A percentile compares a stretch with the other conserved stretches of the same genome.
These are phyloP conservation scores for Dimocarpus longan DNA, from an alignment of 345 rosid species.

Conservation along the genomic window DNA sequence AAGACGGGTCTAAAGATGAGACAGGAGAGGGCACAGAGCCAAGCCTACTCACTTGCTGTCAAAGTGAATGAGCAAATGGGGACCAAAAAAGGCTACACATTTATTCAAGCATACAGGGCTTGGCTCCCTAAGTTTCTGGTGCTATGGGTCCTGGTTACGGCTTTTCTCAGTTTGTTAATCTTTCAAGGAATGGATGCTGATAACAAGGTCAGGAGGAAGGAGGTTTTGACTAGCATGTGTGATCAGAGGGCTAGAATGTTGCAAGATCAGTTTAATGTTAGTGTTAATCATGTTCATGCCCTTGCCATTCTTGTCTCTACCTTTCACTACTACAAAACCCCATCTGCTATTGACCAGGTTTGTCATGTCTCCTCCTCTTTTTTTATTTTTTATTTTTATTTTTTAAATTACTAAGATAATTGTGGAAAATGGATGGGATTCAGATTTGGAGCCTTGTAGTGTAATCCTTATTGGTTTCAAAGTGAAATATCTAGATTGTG, in stretches of 20 bases:
- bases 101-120: slow-evolving; percentile 64
- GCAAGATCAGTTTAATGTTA: slow-evolving; percentile 96
- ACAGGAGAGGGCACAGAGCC: slow-evolving; percentile 30
- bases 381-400: background rate
- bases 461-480: background rate
- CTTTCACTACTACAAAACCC: slow-evolving; percentile 86
- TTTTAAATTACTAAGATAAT: slow-evolving; percentile 6
- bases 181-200: slow-evolving; percentile 64
- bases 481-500: background rate
- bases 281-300: slow-evolving; percentile 98
- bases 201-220: slow-evolving; percentile 70
- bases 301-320: slow-evolving; percentile 97
- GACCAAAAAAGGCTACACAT: slow-evolving; percentile 64
- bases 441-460: background rate
- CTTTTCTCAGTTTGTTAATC: slow-evolving; percentile 42
- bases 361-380: slow-evolving; percentile 15
- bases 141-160: slow-evolving; percentile 58
- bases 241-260: slow-evolving; percentile 96
- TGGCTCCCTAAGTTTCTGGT: slow-evolving; percentile 64
- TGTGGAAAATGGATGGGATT: background rate
- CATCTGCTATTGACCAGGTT: slow-evolving; percentile 99
- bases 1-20: slow-evolving; percentile 76
- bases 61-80: slow-evolving; percentile 63
- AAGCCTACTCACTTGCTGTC: slow-evolving; percentile 59
- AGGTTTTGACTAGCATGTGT: slow-evolving; percentile 83